Evolutionary conservation across 352 stramenopile genomes (phyloP).

Genomic region (Phytophthora multivora): DNA sequence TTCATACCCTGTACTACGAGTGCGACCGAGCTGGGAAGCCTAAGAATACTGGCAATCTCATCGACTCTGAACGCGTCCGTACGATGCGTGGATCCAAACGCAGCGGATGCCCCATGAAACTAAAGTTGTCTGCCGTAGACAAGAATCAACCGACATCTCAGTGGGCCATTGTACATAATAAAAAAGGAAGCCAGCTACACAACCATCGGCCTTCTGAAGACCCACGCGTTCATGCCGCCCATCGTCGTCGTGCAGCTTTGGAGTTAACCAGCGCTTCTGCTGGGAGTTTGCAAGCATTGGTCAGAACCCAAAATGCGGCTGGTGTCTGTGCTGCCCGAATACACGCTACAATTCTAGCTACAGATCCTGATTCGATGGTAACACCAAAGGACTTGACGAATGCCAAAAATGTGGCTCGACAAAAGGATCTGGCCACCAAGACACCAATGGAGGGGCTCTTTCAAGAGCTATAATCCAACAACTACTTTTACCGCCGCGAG

Average conservation of each 20-base stretch:
- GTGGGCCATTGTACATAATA: background rate
- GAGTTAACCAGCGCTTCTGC: too few species aligned
- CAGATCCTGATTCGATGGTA: background rate
- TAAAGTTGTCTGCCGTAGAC: background rate
- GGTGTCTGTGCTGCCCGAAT: background rate
- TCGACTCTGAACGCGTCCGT: background rate
- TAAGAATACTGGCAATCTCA: background rate
- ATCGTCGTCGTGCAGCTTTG: background rate
- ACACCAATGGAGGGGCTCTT: background rate
- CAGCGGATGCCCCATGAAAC: background rate
- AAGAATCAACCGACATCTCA: background rate
- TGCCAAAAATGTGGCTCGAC: background rate
- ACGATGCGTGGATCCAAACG: background rate
- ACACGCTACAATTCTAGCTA: background rate
- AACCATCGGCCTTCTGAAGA: background rate
- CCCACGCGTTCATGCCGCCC: background rate
- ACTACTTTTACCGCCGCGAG: background rate
- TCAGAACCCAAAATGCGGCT: background rate
- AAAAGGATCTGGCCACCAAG: background rate
- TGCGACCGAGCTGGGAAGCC: background rate
- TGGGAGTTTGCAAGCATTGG: background rate
- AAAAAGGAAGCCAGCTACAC: background rate
- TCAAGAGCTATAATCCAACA: background rate
- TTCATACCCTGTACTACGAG: background rate
- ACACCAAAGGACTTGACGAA: constrained; percentile 2